Evolutionary conservation across 768 basidiomycete species (phyloP).

Genomic region (Termitomyces sp.): DNA sequence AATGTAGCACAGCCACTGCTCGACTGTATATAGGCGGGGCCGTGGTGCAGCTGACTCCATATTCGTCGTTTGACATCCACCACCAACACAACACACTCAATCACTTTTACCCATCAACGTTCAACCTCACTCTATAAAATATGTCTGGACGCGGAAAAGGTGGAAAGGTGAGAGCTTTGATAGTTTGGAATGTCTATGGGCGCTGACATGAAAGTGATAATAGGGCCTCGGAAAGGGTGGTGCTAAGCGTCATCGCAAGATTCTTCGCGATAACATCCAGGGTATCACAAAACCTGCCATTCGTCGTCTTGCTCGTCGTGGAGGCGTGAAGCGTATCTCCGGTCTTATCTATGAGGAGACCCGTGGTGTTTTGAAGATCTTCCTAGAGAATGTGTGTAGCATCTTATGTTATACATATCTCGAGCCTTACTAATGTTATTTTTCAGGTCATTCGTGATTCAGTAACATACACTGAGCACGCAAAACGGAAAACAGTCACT

Average conservation of each 20-base stretch:
- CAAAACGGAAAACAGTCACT: conserved; percentile 92
- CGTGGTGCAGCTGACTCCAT: conserved; percentile 13
- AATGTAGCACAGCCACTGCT: conserved; percentile 47
- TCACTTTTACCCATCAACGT: not conserved
- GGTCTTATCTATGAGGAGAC: conserved; percentile 6
- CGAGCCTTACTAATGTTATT: not conserved
- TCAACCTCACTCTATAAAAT: not conserved
- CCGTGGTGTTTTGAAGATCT: conserved; percentile 7
- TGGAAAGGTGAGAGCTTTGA: not conserved
- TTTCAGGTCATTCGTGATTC: conserved; percentile 86
- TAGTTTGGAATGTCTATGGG: too few relatives aligned
- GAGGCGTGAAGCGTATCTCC: conserved; percentile 6
- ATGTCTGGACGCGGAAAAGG: conserved; percentile 9
- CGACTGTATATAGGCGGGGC: conserved; percentile 31
- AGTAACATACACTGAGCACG: conserved; percentile 91
- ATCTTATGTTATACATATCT: too few relatives aligned
- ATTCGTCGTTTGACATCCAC: conserved; percentile 20
- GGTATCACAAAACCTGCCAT: conserved; percentile 6
- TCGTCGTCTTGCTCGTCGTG: conserved; percentile 5
- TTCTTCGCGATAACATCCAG: conserved; percentile 7
- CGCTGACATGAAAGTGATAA: not conserved
- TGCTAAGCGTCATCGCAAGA: conserved; percentile 8
- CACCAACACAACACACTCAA: conserved; percentile 18
- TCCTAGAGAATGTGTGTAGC: conserved; percentile 8
- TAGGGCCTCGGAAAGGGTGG: conserved; percentile 7